Evolutionary conservation across 164 flowering plant species (phyloP).

Genomic region (Liriodendron chinense): DNA sequence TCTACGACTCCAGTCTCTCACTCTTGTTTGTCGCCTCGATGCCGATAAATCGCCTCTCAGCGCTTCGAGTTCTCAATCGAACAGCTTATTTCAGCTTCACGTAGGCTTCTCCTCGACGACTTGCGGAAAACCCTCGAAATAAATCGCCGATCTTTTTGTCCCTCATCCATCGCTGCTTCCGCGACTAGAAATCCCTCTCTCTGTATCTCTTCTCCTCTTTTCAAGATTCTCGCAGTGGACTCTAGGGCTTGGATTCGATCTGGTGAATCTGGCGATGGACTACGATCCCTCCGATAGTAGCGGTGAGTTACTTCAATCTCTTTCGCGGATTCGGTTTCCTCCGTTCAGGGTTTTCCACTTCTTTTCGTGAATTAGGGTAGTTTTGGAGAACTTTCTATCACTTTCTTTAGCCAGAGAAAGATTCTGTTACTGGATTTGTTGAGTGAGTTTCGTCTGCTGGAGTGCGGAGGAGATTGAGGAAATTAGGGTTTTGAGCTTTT

Average conservation of each 20-base stretch:
- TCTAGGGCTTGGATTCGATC: neutral
- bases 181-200: neutral
- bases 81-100: neutral
- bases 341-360: neutral
- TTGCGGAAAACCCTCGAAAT: neutral
- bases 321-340: neutral
- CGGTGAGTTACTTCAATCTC: constrained; percentile 22
- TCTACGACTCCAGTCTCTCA: neutral
- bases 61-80: neutral
- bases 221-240: neutral
- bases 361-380: constrained; percentile 4
- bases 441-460: constrained; percentile 1
- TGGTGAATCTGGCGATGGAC: constrained; percentile 35
- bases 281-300: constrained; percentile 50
- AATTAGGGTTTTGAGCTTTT: constrained; percentile 16
- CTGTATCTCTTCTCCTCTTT: neutral
- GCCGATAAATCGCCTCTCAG: neutral
- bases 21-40: neutral
- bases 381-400: neutral
- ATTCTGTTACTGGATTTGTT: neutral
- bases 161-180: neutral
- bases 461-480: neutral
- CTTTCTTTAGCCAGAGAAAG: neutral
- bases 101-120: neutral
- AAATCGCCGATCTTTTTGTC: neutral